A percentile compares a stretch with the other conserved stretches of the same genome.
Evolutionary conservation across 2,329 filamentous ascomycete genomes (phyloP).

Genomic region (Periconia digitata): DNA sequence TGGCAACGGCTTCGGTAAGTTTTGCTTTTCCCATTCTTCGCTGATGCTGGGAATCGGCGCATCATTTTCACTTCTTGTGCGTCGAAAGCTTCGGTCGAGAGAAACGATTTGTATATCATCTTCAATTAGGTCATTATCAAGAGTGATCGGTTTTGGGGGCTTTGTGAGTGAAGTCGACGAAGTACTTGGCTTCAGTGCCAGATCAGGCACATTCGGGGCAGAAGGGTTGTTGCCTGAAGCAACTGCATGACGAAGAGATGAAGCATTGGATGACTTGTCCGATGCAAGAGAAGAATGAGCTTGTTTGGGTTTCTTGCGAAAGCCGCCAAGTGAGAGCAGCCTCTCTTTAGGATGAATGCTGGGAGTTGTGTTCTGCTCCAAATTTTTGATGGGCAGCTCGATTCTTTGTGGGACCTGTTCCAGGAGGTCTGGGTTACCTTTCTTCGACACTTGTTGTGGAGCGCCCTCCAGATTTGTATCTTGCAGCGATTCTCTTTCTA

Average conservation of each 20-base stretch:
- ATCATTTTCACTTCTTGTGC: conserved; percentile 36
- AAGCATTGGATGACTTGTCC: not conserved
- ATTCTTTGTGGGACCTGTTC: not conserved
- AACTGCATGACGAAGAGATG: conserved; percentile 13
- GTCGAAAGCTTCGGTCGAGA: conserved; percentile 22
- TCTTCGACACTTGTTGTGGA: not conserved
- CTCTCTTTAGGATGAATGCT: conserved; percentile 19
- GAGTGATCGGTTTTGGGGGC: conserved; percentile 10
- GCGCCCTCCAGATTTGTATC: not conserved
- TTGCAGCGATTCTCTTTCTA: not conserved
- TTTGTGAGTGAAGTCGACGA: conserved; percentile 28
- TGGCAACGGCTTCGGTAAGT: conserved; percentile 16
- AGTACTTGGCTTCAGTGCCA: conserved; percentile 31
- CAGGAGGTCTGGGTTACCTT: not conserved
- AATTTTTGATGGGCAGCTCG: not conserved
- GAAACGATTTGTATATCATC: conserved; percentile 17
- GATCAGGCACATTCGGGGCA: conserved; percentile 17
- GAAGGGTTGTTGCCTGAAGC: conserved; percentile 22
- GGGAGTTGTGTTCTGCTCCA: not conserved
- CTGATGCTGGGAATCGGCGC: conserved; percentile 32
- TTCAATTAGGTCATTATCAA: conserved; percentile 27
- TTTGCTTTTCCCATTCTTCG: conserved; percentile 32
- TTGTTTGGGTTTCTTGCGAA: conserved; percentile 22
- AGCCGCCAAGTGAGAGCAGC: conserved; percentile 29
- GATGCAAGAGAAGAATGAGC: conserved; percentile 4